Conservation (phyloP, 208 protist genomes). For the Willaertia magna region DNA sequence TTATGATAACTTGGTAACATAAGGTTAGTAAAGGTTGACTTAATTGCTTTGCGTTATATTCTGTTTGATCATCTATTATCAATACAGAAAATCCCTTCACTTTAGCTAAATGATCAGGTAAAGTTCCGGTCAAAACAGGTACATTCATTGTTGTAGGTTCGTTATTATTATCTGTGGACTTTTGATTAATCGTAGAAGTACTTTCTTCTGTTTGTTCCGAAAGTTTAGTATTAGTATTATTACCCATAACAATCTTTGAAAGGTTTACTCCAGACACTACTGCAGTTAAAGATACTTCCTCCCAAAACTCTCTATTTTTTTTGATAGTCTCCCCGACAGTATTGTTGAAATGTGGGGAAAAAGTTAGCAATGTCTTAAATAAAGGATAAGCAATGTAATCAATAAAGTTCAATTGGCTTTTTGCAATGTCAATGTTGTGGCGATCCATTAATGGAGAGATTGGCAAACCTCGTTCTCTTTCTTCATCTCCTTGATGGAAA, state of each 20-base stretch:
- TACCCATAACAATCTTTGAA: too few species aligned
- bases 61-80: background rate
- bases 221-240: too few species aligned
- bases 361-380: background rate
- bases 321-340: background rate
- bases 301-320: background rate
- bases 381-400: slow-evolving; percentile 5
- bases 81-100: background rate
- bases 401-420: background rate
- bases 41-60: background rate
- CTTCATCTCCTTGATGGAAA: slow-evolving; percentile 23
- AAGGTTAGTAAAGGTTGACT: background rate
- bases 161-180: background rate
- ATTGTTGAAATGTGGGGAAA: background rate
- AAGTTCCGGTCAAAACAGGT: background rate
- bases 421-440: background rate
- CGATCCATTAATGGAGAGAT: slow-evolving; percentile 28
- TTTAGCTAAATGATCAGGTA: background rate
- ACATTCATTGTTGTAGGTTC: too few species aligned
- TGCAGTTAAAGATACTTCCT: background rate
- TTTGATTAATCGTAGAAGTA: background rate
- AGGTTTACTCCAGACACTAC: background rate
- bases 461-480: slow-evolving; percentile 1
- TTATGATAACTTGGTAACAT: background rate
- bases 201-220: background rate